Evolutionary conservation across 352 stramenopile genomes (phyloP), one percentile per base, ranked within the genome.

Genomic region (Phytophthora syringae): DNA sequence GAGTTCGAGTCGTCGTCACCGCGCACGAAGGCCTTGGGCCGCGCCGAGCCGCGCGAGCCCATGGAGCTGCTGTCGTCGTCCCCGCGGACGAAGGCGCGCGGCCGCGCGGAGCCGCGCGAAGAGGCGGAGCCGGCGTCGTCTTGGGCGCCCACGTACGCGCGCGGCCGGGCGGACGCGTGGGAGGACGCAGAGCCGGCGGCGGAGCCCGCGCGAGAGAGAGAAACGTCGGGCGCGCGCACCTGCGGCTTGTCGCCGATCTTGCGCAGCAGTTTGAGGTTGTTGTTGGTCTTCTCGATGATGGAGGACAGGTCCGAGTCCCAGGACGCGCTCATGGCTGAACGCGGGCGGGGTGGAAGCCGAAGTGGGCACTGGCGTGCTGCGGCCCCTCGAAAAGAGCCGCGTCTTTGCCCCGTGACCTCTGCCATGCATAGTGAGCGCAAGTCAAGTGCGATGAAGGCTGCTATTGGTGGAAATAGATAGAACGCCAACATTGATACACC

Each of bases 231-330:
- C 13, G 55, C 54, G 16, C 77, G 45, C 45, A 86, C 84, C 2
- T 79, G 63, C 40, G 80, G 81, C 68, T 89, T 90, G 66, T 93
- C 82, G 49, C 86, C 84, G 42, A 93, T 92, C 54, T 85, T 84
- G 11, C 86, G 84, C 59, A 93, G 72, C 32, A 93, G 74, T 70
- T 92, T 92, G 53, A 93, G 79, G 72, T 93, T 95, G 60, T 90
- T 87, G 67, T 93, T 94, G 54, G 86, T 94, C 73, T 94, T 93
- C 57, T 94, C 86, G 48, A 94, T 93, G 81, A 93, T 93, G 12
- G 86, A 92, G 44, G 86, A 89, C 51, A 95, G 64, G 55, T 95
- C 86, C 52, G 82, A 83, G 65, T 95, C 84, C 86, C 86, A 95
- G 30, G 90, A 84, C 58, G 87, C 71, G 65, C 80, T 92, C 82